Evolutionary conservation across 1,284 basidiomycete genomes (phyloP).

Genomic region (Prillingera fragicola): DNA sequence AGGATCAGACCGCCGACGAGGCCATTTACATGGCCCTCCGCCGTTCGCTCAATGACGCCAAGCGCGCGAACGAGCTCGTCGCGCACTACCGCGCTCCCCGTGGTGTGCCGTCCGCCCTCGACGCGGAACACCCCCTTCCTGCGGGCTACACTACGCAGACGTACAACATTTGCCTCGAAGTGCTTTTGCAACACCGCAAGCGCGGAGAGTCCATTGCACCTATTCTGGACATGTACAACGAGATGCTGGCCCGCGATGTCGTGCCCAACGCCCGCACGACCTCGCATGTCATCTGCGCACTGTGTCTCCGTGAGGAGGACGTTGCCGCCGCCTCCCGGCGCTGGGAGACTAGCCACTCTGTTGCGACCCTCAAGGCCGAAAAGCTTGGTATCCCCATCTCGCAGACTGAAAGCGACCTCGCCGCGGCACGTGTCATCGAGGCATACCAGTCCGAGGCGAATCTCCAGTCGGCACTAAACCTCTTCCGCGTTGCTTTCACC

Average conservation of each 20-base stretch:
- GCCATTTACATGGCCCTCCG: conserved; percentile 2
- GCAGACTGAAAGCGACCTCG: neutral
- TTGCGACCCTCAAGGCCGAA: conserved; percentile 3
- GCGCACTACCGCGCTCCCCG: conserved; percentile 27
- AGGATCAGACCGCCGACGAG: conserved; percentile 1
- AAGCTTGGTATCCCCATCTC: conserved; percentile 1
- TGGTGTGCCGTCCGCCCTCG: conserved; percentile 17
- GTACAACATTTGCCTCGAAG: conserved; percentile 64
- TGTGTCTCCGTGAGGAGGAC: conserved; percentile 69
- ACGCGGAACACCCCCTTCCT: conserved; percentile 26
- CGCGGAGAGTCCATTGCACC: conserved; percentile 57
- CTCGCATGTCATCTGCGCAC: conserved; percentile 60
- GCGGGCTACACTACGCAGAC: conserved; percentile 43
- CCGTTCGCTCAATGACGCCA: neutral
- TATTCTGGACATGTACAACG: conserved; percentile 67
- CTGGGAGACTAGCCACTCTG: conserved; percentile 3
- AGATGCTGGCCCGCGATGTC: conserved; percentile 63
- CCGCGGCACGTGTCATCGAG: conserved; percentile 14
- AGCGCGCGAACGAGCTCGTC: conserved; percentile 8
- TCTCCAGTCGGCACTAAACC: conserved; percentile 61
- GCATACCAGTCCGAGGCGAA: conserved; percentile 57
- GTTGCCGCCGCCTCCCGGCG: conserved; percentile 53
- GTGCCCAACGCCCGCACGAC: conserved; percentile 67
- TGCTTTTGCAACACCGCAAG: conserved; percentile 53
- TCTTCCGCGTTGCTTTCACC: conserved; percentile 28